phyloP scores from a whole-genome alignment of 2,329 filamentous ascomycete genomes.

The Colletotrichum spaethianum region DNA sequence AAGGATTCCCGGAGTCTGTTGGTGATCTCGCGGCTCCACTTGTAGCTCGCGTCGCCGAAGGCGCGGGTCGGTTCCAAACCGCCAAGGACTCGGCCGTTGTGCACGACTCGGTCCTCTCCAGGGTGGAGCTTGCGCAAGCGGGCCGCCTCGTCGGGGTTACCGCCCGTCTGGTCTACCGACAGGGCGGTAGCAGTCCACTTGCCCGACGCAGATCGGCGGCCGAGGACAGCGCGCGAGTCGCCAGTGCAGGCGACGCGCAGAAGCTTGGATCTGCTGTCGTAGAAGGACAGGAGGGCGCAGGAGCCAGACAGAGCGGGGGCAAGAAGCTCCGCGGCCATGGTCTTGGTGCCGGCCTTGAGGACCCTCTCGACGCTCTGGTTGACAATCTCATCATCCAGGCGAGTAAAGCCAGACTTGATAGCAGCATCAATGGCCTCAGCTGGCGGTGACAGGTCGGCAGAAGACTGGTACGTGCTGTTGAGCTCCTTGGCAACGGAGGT shows the following conservation, averaged over 20 bases:
- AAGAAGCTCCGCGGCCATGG: constrained; percentile 90
- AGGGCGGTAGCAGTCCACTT: constrained; percentile 95
- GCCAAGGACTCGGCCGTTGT: constrained; percentile 91
- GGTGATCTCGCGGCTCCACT: constrained; percentile 91
- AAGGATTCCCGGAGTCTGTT: constrained; percentile 86
- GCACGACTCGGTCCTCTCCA: constrained; percentile 87
- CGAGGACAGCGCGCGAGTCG: constrained; percentile 94
- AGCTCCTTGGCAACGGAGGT: constrained; percentile 93
- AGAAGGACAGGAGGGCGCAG: constrained; percentile 95
- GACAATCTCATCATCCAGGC: constrained; percentile 93
- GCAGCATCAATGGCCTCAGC: constrained; percentile 88
- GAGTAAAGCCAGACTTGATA: constrained; percentile 92
- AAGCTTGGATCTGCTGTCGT: constrained; percentile 88
- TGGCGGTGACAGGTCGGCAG: constrained; percentile 73
- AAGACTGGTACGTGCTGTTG: constrained; percentile 90
- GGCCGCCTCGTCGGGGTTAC: constrained; percentile 86
- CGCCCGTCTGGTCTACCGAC: constrained; percentile 94
- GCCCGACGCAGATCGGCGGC: constrained; percentile 81
- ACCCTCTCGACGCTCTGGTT: constrained; percentile 94
- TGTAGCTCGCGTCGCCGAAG: constrained; percentile 97
- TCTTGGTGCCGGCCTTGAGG: constrained; percentile 88
- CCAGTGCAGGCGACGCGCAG: constrained; percentile 96
- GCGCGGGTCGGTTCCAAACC: constrained; percentile 93
- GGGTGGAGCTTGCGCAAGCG: constrained; percentile 90
- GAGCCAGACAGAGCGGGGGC: constrained; percentile 97